Base-by-base conservation (phyloP, 257 asterid species). In the Salvia splendens region DNA sequence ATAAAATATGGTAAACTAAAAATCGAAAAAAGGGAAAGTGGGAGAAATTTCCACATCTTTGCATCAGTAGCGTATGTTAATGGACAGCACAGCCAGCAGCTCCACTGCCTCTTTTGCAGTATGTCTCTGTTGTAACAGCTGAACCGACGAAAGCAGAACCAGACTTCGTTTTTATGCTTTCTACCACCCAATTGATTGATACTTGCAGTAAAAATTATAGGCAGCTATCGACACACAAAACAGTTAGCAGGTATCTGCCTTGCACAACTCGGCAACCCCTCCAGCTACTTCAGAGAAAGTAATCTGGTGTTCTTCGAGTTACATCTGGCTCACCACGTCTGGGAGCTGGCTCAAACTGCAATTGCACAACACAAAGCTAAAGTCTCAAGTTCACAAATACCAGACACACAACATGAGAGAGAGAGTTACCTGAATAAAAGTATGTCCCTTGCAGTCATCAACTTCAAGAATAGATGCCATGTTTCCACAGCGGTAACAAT, bases 291-390 rank as follows among this genome's bases (percentile, higher is more conserved):
- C 82, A 89, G 57, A 89, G 82, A 72, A 89, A 89, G 82, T 89
- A 89, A 79, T 89, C 96, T 20, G 96, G 96, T 64, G 92, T 86
- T 75, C 96, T 83, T 79, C 96, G 85, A 68, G 95, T 89, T 53
- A 89, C 96, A 81, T 86, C 91, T 69, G 95, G 96, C 69, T 86
- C 96, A 15, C 95, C 96, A 14, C 96, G 80, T 65, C 92, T 85
- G 10, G 96, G 95, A 70, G 95, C 96, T 70, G 96, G 96, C 69
- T 89, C 96, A 81, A 89, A 89, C 96, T 89, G 87, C 80, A 63
- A 24, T 67, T 16, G 3, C 30, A 16, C 10, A 53, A 52, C 1
- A 28, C 52, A 28, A 4, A 32, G 32, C 40, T 32, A 58, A 7
- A 24, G 56, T 32, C 63, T 48, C 30, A 10, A 12, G 35, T 3